These are phyloP conservation scores for Mycena amicta DNA, from an alignment of 768 basidiomycete genomes.

Conservation along the genomic window DNA sequence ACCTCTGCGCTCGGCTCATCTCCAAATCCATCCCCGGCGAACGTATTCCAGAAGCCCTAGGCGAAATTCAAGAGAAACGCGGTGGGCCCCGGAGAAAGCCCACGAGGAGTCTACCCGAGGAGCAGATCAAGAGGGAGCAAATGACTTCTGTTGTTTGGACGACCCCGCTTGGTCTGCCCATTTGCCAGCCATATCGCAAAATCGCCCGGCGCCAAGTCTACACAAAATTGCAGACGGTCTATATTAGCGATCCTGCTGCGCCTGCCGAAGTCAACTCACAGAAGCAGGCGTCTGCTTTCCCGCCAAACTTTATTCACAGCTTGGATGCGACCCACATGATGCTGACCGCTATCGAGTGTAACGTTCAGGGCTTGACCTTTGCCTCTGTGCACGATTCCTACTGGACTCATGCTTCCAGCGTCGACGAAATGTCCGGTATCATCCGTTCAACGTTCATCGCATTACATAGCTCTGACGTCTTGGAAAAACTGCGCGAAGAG, in stretches of 20 bases:
- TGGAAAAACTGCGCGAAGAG: conserved; percentile 72
- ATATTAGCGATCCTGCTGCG: conserved; percentile 82
- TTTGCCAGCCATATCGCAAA: conserved; percentile 96
- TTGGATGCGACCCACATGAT: conserved; percentile 99
- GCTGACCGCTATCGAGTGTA: conserved; percentile 88
- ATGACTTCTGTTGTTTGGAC: conserved; percentile 98
- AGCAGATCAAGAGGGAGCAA: conserved; percentile 75
- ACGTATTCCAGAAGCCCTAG: conserved; percentile 52
- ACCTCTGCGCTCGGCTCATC: conserved; percentile 78
- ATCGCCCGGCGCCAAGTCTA: conserved; percentile 77
- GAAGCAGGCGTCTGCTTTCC: conserved; percentile 96
- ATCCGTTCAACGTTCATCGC: conserved; percentile 95
- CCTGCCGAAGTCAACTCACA: conserved; percentile 77
- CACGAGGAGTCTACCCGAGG: conserved; percentile 28
- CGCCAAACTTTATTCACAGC: conserved; percentile 97
- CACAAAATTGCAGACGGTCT: conserved; percentile 85
- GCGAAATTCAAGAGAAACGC: conserved; percentile 23
- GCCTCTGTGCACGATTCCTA: conserved; percentile 99
- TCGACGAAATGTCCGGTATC: conserved; percentile 85
- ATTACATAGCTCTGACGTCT: conserved; percentile 85
- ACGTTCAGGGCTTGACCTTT: conserved; percentile 80
- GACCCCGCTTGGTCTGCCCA: conserved; percentile 90
- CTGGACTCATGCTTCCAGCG: conserved; percentile 91
- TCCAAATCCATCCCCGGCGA: conserved; percentile 82
- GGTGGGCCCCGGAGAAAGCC: conserved; percentile 14